phyloP scores from a whole-genome alignment of 176 grass and related monocot species.

The Guadua angustifolia region DNA sequence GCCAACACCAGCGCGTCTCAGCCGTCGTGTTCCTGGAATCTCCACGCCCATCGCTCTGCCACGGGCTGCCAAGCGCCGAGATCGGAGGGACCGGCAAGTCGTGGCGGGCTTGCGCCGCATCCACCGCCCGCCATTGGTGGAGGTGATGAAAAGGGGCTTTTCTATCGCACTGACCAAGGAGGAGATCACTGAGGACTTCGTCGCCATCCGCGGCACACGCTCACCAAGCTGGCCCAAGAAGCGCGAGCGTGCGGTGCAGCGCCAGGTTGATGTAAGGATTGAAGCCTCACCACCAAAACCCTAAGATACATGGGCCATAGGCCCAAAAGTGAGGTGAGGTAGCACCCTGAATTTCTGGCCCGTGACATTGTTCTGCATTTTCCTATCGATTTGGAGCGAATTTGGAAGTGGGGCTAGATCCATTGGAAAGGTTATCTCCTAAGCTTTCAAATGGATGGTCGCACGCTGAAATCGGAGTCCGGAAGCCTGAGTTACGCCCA shows the following conservation, averaged over 20 bases:
- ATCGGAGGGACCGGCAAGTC: conserved; percentile 8
- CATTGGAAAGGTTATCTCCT: too few species aligned
- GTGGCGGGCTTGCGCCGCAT: neutral
- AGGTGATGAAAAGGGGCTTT: conserved; percentile 45
- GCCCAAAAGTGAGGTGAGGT: too few species aligned
- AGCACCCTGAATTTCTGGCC: too few species aligned
- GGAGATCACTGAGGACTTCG: conserved; percentile 56
- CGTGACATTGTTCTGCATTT: too few species aligned
- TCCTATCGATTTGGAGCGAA: too few species aligned
- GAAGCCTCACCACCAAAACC: neutral
- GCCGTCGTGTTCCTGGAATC: conserved; percentile 38
- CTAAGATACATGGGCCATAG: too few species aligned
- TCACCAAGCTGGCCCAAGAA: conserved; percentile 56
- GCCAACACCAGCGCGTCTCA: neutral
- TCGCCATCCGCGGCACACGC: conserved; percentile 45
- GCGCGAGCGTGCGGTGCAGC: conserved; percentile 40
- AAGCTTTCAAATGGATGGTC: too few species aligned
- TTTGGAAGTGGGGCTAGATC: too few species aligned
- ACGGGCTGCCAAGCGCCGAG: neutral
- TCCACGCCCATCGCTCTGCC: conserved; percentile 33
- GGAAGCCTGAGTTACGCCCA: too few species aligned
- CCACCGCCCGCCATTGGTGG: neutral
- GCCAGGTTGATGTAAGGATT: conserved; percentile 52
- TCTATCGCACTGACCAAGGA: conserved; percentile 44
- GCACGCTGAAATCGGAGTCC: too few species aligned